A percentile compares a stretch with the other conserved stretches of the same genome.
Evolutionary conservation across 768 basidiomycete genomes (phyloP).

Genomic region (Pisolithus orientalis): DNA sequence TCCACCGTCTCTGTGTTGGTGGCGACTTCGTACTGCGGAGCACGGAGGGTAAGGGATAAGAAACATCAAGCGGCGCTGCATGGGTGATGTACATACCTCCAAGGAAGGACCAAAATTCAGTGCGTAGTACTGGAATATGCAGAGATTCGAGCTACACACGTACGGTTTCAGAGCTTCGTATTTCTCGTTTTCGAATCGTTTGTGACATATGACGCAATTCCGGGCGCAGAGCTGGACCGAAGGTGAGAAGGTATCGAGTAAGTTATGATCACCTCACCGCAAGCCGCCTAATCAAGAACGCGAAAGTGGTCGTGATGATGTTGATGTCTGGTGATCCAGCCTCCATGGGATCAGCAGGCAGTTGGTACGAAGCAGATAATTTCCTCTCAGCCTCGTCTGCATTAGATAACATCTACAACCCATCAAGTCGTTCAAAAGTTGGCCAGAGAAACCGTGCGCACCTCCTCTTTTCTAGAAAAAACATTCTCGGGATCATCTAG

Average conservation of each 20-base stretch:
- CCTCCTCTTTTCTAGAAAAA: conserved; percentile 26
- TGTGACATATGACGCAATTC: conserved; percentile 74
- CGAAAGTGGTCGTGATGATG: conserved; percentile 55
- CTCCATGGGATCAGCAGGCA: conserved; percentile 53
- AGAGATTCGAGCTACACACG: conserved; percentile 60
- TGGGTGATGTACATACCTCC: conserved; percentile 38
- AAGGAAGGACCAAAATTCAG: conserved; percentile 61
- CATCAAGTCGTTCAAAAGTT: background rate
- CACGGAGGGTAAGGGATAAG: background rate
- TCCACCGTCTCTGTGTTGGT: conserved; percentile 61
- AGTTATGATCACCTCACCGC: conserved; percentile 32
- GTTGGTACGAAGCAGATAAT: conserved; percentile 32
- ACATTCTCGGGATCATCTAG: conserved; percentile 39
- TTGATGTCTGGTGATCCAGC: conserved; percentile 39
- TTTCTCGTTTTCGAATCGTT: conserved; percentile 37
- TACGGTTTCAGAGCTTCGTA: conserved; percentile 67
- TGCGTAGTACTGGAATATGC: conserved; percentile 63
- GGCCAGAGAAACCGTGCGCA: conserved; percentile 10
- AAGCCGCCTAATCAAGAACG: conserved; percentile 58
- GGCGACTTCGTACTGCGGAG: conserved; percentile 57
- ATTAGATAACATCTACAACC: conserved; percentile 5
- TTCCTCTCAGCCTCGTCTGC: conserved; percentile 42
- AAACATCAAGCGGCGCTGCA: background rate
- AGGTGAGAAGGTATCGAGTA: background rate
- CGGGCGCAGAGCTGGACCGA: conserved; percentile 50